A percentile compares a stretch with the other conserved stretches of the same genome.
Conservation (phyloP, 1,284 basidiomycete genomes). For the Apiotrichum mycotoxinovorans region DNA sequence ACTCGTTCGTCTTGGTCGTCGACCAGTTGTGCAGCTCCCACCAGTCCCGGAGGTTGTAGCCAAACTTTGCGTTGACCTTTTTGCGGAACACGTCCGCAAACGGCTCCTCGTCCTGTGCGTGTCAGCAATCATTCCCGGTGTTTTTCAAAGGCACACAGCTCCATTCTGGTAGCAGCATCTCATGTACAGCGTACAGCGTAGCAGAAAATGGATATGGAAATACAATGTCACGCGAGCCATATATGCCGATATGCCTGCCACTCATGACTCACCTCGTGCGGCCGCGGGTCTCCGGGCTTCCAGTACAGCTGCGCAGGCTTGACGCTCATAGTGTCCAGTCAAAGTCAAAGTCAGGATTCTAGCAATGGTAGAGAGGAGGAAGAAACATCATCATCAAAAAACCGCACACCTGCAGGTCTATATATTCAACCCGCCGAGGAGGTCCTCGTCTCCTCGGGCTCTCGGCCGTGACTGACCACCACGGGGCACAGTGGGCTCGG, state of each 20-base stretch:
- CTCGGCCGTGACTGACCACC: no score
- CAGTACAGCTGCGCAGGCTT: constrained; percentile 17
- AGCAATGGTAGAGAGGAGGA: no score
- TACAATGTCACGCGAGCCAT: no score
- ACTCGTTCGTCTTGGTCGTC: constrained; percentile 12
- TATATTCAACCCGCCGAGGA: no score
- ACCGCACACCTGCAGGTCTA: no score
- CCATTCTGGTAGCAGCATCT: neutral
- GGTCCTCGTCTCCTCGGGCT: no score
- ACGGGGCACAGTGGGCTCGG: no score
- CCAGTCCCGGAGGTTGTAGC: constrained; percentile 16
- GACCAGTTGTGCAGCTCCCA: constrained; percentile 22
- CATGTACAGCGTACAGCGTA: no score
- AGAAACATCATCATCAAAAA: no score
- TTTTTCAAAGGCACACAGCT: neutral
- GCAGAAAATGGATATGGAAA: no score
- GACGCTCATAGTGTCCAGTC: constrained; percentile 2
- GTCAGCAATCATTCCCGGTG: neutral
- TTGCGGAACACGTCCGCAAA: constrained; percentile 18
- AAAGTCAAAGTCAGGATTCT: no score
- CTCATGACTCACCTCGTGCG: constrained; percentile 15
- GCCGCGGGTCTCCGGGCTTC: constrained; percentile 18
- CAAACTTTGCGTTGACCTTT: constrained; percentile 16
- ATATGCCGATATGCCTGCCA: no score
- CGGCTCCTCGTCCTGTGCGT: constrained; percentile 16